Evolutionary conservation across 306 rosid genomes (phyloP).

Genomic region (Luffa aegyptiaca): DNA sequence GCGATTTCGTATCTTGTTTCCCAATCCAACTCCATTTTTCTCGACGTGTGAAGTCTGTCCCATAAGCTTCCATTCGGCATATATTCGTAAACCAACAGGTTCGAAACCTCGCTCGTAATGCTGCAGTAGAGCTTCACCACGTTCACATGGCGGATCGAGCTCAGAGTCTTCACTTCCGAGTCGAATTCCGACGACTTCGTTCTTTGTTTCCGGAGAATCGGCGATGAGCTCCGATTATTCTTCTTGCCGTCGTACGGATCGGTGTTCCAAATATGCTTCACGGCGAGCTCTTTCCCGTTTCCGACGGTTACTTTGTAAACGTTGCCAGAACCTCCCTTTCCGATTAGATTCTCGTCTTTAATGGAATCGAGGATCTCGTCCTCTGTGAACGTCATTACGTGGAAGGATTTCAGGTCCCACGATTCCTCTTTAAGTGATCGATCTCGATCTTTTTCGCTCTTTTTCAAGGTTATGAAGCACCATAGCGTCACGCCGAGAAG

Average conservation of each 20-base stretch:
- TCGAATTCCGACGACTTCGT: slow-evolving; percentile 52
- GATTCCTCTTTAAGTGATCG: slow-evolving; percentile 69
- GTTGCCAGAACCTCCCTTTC: slow-evolving; percentile 85
- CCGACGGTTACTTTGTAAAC: slow-evolving; percentile 59
- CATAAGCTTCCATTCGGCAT: slow-evolving; percentile 82
- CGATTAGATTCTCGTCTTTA: slow-evolving; percentile 71
- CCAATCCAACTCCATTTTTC: slow-evolving; percentile 86
- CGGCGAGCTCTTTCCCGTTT: slow-evolving; percentile 73
- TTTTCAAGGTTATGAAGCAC: slow-evolving; percentile 24
- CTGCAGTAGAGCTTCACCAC: slow-evolving; percentile 92
- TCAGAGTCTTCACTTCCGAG: slow-evolving; percentile 68
- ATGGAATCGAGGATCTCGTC: slow-evolving; percentile 83
- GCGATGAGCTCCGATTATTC: slow-evolving; percentile 29
- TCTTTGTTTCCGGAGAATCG: slow-evolving; percentile 36
- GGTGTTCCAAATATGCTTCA: slow-evolving; percentile 81
- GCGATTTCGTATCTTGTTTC: slow-evolving; percentile 72
- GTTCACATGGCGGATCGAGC: slow-evolving; percentile 85
- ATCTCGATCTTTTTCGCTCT: slow-evolving; percentile 23
- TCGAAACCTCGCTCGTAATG: slow-evolving; percentile 82
- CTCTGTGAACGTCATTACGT: slow-evolving; percentile 60
- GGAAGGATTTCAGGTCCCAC: slow-evolving; percentile 87
- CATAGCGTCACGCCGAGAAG: slow-evolving; percentile 23
- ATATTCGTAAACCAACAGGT: slow-evolving; percentile 79
- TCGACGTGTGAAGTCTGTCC: slow-evolving; percentile 60
- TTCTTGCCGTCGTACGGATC: slow-evolving; percentile 17